Base-by-base conservation (phyloP, 78 protist genomes). In the slime mould (Dictyostelium discoideum) region DNA sequence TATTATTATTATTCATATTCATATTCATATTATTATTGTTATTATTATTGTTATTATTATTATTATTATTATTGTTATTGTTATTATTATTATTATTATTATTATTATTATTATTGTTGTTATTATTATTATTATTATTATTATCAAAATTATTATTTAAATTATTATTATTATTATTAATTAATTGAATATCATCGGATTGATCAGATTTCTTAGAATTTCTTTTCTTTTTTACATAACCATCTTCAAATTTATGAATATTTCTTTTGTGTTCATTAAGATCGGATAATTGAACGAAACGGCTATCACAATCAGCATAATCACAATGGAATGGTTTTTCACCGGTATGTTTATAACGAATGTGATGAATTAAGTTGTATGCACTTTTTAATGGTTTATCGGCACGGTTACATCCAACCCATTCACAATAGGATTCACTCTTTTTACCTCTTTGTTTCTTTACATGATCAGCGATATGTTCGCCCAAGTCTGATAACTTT, bases 291-390 rank as follows among this genome's bases (percentile, higher is more conserved):
- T 90, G 95, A 14, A 90, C 95, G 50, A 90, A 90, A 50, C 81
- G 46, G 18, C 84, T 72, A 50, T 90, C 95, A 48, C 95, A 90
- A 67, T 90, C 95, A 2, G 78, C 82, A 11, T 63, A 46, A 65
- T 90, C 95, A 54, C 95, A 90, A 39, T 74, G 76, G 60, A 81
- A 90, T 44, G 95, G 95, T 46, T 90, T 90, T 77, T 90, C 95
- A 73, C 95, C 95, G 4, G 95, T 90, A 60, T 90, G 95, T 39
- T 90, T 90, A 63, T 90, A 90, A 32, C 95, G 81, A 32, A 90
- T 67, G 39, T 90, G 95, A 72, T 90, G 95, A n/a, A 90, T 90
- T 5, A 90, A 78, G 54, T 90, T 90, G 76, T 90, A 90, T 14
- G 95, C 95, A 72, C 87, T 80, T 44, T 90, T 90, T 16, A 90